Conservation (phyloP, 176 grass and related monocot genomes). For the Eremochloa ophiuroides region DNA sequence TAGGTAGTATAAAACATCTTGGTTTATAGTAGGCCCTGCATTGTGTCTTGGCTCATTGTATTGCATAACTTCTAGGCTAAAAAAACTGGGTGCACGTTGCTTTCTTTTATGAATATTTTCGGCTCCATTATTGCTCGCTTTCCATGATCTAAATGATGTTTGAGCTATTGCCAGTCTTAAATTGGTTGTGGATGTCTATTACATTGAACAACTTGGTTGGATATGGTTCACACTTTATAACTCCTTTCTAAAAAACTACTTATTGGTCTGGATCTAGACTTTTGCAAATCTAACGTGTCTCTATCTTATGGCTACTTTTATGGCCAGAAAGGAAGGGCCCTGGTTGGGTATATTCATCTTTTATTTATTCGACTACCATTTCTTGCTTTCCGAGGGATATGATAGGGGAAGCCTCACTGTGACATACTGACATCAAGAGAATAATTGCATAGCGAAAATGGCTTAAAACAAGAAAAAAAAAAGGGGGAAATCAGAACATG, state of each 20-base stretch:
- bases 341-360: not conserved
- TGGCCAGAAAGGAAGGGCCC: not conserved
- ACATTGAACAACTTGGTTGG: slow-evolving; percentile 11
- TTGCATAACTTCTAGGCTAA: not conserved
- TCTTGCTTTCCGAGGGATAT: not conserved
- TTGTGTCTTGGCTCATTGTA: not conserved
- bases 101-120: slow-evolving; percentile 4
- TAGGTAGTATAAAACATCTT: not conserved
- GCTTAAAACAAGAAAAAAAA: not conserved
- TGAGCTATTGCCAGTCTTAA: slow-evolving; percentile 22
- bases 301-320: not conserved
- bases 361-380: not conserved
- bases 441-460: not conserved
- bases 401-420: not conserved
- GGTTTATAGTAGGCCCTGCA: slow-evolving; percentile 8
- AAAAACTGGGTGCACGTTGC: slow-evolving; percentile 15
- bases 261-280: not conserved
- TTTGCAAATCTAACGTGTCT: not conserved
- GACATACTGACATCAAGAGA: not conserved
- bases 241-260: not conserved
- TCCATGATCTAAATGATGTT: slow-evolving; percentile 15
- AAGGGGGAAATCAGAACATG: not conserved
- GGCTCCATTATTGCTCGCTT: slow-evolving; percentile 23
- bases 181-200: slow-evolving; percentile 19
- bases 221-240: slow-evolving; percentile 12